Evolutionary conservation across 1,139 yeast species (phyloP).

Genomic region (Yamadazyma dushanensis): DNA sequence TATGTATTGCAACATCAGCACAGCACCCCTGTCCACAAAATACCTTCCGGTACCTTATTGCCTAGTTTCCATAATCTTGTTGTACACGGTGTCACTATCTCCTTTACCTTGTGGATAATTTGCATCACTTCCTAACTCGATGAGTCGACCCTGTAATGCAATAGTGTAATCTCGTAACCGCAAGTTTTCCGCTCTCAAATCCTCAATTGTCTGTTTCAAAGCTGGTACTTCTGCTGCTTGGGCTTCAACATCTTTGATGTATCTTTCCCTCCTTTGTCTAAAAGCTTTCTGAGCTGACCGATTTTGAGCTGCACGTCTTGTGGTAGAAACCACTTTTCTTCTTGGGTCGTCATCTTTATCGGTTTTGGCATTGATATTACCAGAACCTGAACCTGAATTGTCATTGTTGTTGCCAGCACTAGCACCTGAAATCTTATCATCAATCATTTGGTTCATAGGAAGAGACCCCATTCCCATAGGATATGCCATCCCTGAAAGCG

Average conservation of each 20-base stretch:
- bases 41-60: slow-evolving; percentile 9
- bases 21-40: too few relatives aligned
- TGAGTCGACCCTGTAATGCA: slow-evolving; percentile 65
- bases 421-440: slow-evolving; percentile 1
- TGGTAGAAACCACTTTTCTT: slow-evolving; percentile 50
- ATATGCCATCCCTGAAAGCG: slow-evolving; percentile 1
- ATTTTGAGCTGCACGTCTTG: slow-evolving; percentile 87
- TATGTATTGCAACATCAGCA: too few relatives aligned
- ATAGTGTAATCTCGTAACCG: slow-evolving; percentile 73
- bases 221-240: slow-evolving; percentile 63
- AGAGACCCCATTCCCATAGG: not conserved
- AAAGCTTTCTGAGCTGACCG: slow-evolving; percentile 88
- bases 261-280: slow-evolving; percentile 74
- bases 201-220: slow-evolving; percentile 62
- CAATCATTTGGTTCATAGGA: slow-evolving; percentile 2
- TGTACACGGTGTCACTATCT: slow-evolving; percentile 6
- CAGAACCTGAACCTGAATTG: not conserved
- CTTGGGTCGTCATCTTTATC: not conserved
- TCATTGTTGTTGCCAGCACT: not conserved
- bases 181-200: slow-evolving; percentile 64
- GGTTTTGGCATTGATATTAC: not conserved
- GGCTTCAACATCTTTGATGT: slow-evolving; percentile 73
- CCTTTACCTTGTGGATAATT: slow-evolving; percentile 2
- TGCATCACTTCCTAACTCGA: slow-evolving; percentile 43
- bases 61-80: slow-evolving; percentile 9